Evolutionary conservation across 305 asterid genomes (phyloP).

Genomic region (Lippia alba): DNA sequence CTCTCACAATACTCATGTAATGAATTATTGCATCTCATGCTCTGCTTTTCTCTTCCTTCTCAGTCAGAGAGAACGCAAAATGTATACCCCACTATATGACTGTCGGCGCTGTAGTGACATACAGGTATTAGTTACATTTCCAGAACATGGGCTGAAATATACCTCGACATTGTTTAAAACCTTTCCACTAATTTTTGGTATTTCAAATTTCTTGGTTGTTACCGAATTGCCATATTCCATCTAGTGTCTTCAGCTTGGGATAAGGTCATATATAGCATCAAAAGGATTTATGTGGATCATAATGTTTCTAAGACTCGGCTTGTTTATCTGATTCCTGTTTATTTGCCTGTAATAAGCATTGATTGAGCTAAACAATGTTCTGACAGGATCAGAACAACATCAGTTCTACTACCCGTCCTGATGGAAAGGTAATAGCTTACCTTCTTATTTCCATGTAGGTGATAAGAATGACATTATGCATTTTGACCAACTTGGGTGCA

Average conservation of each 20-base stretch:
- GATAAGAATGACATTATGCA: slow-evolving; percentile 32
- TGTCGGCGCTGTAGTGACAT: slow-evolving; percentile 55
- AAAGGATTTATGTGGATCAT: neutral
- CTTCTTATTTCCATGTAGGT: slow-evolving; percentile 32
- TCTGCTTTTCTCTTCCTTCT: slow-evolving; percentile 30
- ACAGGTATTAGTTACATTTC: slow-evolving; percentile 46
- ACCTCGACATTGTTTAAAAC: neutral
- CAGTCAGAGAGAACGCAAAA: slow-evolving; percentile 54
- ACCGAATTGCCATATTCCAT: slow-evolving; percentile 24
- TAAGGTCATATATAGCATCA: slow-evolving; percentile 14
- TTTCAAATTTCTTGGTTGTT: slow-evolving; percentile 21
- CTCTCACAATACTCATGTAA: slow-evolving; percentile 17
- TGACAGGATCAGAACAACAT: slow-evolving; percentile 60
- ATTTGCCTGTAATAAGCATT: slow-evolving; percentile 25
- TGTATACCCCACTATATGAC: slow-evolving; percentile 47
- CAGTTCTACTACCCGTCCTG: slow-evolving; percentile 49
- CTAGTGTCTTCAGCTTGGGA: slow-evolving; percentile 19
- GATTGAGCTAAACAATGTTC: slow-evolving; percentile 31
- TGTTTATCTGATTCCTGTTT: slow-evolving; percentile 5
- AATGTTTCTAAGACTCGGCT: slow-evolving; percentile 11
- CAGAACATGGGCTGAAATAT: slow-evolving; percentile 21
- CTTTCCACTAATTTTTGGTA: slow-evolving; percentile 1
- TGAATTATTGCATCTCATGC: slow-evolving; percentile 29
- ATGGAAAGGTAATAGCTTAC: slow-evolving; percentile 58
- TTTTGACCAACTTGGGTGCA: slow-evolving; percentile 50